phyloP scores from a whole-genome alignment of 805 yeast genomes.

The Diddensiella transvaalensis region DNA sequence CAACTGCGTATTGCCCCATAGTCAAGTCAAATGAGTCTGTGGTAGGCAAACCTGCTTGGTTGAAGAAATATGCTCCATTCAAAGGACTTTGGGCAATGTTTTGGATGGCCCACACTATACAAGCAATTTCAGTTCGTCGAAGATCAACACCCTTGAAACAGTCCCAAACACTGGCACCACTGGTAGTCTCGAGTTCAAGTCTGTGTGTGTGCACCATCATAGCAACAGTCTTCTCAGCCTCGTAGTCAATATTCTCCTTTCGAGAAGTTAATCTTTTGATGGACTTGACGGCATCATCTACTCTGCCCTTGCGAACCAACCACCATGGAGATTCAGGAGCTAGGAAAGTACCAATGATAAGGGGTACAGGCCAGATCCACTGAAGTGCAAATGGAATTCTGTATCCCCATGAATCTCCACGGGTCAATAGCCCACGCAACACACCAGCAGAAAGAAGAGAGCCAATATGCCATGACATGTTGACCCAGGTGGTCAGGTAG shows the following conservation, averaged over 20 bases:
- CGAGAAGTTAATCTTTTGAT: slow-evolving; percentile 39
- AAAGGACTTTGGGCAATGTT: slow-evolving; percentile 34
- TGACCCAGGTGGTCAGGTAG: slow-evolving; percentile 49
- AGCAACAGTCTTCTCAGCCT: slow-evolving; percentile 39
- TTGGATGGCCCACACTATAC: slow-evolving; percentile 45
- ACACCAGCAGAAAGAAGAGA: slow-evolving; percentile 54
- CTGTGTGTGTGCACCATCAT: slow-evolving; percentile 45
- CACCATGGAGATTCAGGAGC: slow-evolving; percentile 59
- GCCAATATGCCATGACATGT: slow-evolving; percentile 54
- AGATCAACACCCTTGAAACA: slow-evolving; percentile 46
- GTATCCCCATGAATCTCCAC: slow-evolving; percentile 39
- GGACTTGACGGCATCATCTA: slow-evolving; percentile 42
- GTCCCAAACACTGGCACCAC: slow-evolving; percentile 33
- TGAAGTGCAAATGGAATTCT: slow-evolving; percentile 54
- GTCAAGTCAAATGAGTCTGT: slow-evolving; percentile 42
- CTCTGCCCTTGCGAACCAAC: slow-evolving; percentile 42
- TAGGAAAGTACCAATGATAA: slow-evolving; percentile 36
- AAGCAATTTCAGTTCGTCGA: slow-evolving; percentile 50
- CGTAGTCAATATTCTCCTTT: slow-evolving; percentile 41
- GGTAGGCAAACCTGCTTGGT: slow-evolving; percentile 36
- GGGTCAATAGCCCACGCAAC: slow-evolving; percentile 34
- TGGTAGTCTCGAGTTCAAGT: slow-evolving; percentile 24
- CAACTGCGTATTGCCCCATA: slow-evolving; percentile 44
- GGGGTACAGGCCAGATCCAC: slow-evolving; percentile 56
- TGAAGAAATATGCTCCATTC: slow-evolving; percentile 43